Evolutionary conservation across 2,329 filamentous ascomycete species (phyloP), one percentile per base, ranked within the genome.

Genomic region (Microdochium nivale): DNA sequence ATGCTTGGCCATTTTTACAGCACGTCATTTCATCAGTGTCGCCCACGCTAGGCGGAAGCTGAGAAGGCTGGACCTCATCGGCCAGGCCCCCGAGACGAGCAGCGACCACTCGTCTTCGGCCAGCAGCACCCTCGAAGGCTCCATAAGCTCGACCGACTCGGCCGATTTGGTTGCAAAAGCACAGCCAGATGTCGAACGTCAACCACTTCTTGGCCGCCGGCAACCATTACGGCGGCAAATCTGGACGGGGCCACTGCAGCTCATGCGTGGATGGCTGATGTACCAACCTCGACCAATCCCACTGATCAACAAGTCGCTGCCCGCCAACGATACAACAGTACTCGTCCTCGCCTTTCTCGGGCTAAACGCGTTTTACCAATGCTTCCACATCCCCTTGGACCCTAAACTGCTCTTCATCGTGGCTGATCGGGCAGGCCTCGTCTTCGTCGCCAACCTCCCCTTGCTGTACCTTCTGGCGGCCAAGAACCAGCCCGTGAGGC

Each of bases 401-500:
- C 56, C 71, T n/a, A 63, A 69, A 47, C 74, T 75, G 59, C 68
- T 80, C 51, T 81, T 84, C 61, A 71, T 80, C 50, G 75, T 84
- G 48, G 76, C 78, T 52, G 80, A 84, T 59, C 71, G 80, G 27
- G 73, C 76, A 35, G 79, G 79, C 4, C 69, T 77, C 43, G 60
- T 83, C 23, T 76, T 77, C 57, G 62, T 73, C 49, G 71, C 69
- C 59, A 76, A 77, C 57, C 64, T 77, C 1, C 74, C 74, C 0
- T 62, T 76, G 3, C 69, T 86, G 2, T 86, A 87, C 61, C 68
- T 86, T 3, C 70, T 87, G 3, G 76, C 79, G 2, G 83, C 84
- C 30, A 87, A 87, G 63, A 86, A 82, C 53, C 82, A 85, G 55
- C 83, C 83, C 0, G 60, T 86, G 32, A 78, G 78, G 53, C 58